Evolutionary conservation across 2,329 filamentous ascomycete species (phyloP).

Genomic region (Coniosporium tulheliwenetii): DNA sequence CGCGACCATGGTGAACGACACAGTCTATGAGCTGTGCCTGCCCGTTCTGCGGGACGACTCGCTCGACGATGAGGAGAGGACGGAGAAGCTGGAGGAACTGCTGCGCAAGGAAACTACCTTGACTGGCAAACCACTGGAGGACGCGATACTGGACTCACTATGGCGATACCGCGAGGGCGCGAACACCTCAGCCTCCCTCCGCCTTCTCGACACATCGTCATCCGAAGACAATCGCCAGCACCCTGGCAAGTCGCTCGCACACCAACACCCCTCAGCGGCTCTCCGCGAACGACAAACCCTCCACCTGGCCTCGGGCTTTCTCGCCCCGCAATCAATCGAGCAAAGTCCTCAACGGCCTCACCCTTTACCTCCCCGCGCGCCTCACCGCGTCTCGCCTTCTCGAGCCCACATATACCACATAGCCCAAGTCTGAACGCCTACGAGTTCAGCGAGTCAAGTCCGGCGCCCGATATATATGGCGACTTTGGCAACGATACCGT

Average conservation of each 20-base stretch:
- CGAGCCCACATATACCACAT: conserved; percentile 80
- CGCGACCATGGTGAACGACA: conserved; percentile 71
- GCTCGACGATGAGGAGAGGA: conserved; percentile 89
- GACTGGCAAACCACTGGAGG: conserved; percentile 64
- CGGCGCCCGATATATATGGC: conserved; percentile 72
- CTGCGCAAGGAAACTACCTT: conserved; percentile 65
- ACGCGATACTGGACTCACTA: conserved; percentile 76
- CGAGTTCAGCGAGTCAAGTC: conserved; percentile 76
- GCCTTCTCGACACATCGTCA: conserved; percentile 72
- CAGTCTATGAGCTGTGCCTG: conserved; percentile 81
- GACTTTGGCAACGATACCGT: conserved; percentile 90
- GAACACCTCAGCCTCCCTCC: conserved; percentile 54
- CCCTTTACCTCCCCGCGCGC: conserved; percentile 90
- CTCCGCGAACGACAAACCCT: conserved; percentile 58
- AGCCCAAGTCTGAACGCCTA: conserved; percentile 91
- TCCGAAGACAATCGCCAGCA: conserved; percentile 80
- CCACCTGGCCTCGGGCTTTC: conserved; percentile 63
- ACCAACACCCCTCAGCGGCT: conserved; percentile 67
- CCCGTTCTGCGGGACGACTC: conserved; percentile 69
- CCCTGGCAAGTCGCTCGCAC: conserved; percentile 70
- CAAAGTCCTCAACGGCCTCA: conserved; percentile 63
- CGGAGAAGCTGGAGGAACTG: conserved; percentile 76
- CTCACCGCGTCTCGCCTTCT: conserved; percentile 78
- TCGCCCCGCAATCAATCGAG: conserved; percentile 59
- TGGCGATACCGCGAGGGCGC: conserved; percentile 63